Conservation (phyloP, 495 filamentous ascomycete genomes). For the Aspergillus heteromorphus region DNA sequence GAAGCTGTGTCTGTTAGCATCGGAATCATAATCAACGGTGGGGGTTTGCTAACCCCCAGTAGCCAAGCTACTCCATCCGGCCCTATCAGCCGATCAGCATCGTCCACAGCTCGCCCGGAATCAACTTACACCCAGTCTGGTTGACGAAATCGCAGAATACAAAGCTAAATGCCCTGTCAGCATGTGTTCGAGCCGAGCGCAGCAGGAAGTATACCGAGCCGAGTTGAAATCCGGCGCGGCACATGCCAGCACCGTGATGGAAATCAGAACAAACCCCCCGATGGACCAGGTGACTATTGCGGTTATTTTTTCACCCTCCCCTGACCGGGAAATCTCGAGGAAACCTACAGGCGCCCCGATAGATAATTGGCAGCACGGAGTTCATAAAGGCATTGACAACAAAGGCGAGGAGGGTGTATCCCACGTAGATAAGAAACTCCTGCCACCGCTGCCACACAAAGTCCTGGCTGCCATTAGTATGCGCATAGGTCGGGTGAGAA, state of each 20-base stretch:
- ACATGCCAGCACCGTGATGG: constrained; percentile 59
- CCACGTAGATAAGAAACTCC: constrained; percentile 71
- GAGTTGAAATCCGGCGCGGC: constrained; percentile 57
- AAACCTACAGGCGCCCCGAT: constrained; percentile 46
- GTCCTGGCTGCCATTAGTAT: constrained; percentile 9
- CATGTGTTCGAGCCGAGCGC: constrained; percentile 21
- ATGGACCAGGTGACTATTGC: constrained; percentile 58
- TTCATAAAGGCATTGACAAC: constrained; percentile 65
- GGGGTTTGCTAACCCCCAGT: constrained; percentile 41
- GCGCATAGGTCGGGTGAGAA: neutral
- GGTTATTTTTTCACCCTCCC: neutral
- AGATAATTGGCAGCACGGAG: constrained; percentile 56
- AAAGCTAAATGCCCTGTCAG: constrained; percentile 44
- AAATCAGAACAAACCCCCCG: constrained; percentile 60
- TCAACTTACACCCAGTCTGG: constrained; percentile 47
- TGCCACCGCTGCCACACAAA: constrained; percentile 61
- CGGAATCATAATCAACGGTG: neutral
- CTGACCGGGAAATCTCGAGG: neutral
- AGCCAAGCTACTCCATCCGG: constrained; percentile 63
- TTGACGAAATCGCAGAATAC: constrained; percentile 58
- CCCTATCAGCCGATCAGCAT: constrained; percentile 27
- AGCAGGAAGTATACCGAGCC: constrained; percentile 50
- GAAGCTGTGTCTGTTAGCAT: constrained; percentile 34
- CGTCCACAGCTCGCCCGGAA: neutral
- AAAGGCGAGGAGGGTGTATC: constrained; percentile 57